Percentiles rank a stretch among this genome's conserved stretches.
phyloP scores from a whole-genome alignment of 495 filamentous ascomycete genomes.

The Annulohypoxylon stygium region DNA sequence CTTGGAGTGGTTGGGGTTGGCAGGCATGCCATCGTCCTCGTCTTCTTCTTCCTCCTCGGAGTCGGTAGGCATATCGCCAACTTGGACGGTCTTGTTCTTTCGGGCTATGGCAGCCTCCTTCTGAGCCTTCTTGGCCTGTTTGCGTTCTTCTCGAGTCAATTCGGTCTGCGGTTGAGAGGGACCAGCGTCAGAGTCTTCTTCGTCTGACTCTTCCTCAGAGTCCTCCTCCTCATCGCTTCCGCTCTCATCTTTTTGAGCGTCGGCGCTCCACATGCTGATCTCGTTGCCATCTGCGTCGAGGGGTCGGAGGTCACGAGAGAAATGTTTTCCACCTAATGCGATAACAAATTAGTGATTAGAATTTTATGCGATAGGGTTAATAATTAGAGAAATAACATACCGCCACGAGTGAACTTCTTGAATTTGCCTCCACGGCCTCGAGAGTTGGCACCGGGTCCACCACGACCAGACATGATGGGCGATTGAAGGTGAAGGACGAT shows the following conservation, averaged over 20 bases:
- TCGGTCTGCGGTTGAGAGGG: slow-evolving; percentile 54
- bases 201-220: slow-evolving; percentile 53
- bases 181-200: slow-evolving; percentile 45
- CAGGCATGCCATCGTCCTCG: slow-evolving; percentile 76
- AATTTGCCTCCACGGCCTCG: slow-evolving; percentile 92
- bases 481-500: slow-evolving; percentile 22
- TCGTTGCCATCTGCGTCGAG: slow-evolving; percentile 86
- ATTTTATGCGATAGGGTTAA: neutral
- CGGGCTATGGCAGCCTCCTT: slow-evolving; percentile 89
- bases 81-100: slow-evolving; percentile 73
- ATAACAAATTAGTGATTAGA: slow-evolving; percentile 14
- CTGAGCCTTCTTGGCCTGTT: slow-evolving; percentile 87
- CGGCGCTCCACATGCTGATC: slow-evolving; percentile 76
- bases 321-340: slow-evolving; percentile 88
- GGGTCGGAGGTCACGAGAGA: slow-evolving; percentile 88
- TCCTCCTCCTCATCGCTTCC: slow-evolving; percentile 61
- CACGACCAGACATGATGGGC: slow-evolving; percentile 72
- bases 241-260: slow-evolving; percentile 61
- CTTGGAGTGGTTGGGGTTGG: slow-evolving; percentile 91
- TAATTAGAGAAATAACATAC: slow-evolving; percentile 62
- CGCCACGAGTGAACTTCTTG: slow-evolving; percentile 91
- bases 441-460: slow-evolving; percentile 62
- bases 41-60: slow-evolving; percentile 73
- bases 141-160: slow-evolving; percentile 87
- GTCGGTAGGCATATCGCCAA: slow-evolving; percentile 85